These are phyloP conservation scores for Fagopyrum homotropicum DNA, from an alignment of 148 eudicot genomes.

Conservation along the genomic window DNA sequence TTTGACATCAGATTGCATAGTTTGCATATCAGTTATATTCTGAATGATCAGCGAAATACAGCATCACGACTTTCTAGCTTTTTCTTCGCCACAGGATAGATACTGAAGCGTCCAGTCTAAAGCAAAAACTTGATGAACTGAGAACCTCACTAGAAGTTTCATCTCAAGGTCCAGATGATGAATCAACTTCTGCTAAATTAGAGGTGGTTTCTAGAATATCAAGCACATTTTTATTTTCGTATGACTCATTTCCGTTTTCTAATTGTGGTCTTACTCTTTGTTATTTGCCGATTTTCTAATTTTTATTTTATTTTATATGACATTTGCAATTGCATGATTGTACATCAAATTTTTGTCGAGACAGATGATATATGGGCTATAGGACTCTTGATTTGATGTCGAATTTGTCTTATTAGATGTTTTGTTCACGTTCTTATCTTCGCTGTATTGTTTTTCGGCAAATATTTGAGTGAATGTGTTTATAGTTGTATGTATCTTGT, in stretches of 20 bases:
- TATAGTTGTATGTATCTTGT: background rate
- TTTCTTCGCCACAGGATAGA: constrained; percentile 63
- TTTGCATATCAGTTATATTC: background rate
- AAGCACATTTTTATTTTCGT: background rate
- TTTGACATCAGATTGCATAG: background rate
- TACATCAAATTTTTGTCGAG: no score
- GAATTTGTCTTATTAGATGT: background rate
- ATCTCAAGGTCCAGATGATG: constrained; percentile 38
- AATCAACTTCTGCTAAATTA: constrained; percentile 41
- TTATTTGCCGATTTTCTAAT: background rate
- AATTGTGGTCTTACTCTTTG: background rate
- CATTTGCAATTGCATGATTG: background rate
- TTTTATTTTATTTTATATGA: no score
- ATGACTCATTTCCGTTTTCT: background rate
- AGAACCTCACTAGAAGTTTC: constrained; percentile 29
- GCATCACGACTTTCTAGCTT: constrained; percentile 5
- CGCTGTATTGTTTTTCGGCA: background rate
- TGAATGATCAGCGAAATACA: background rate
- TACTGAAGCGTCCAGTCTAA: constrained; percentile 55
- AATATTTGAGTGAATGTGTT: background rate
- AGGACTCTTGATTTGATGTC: background rate
- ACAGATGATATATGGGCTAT: no score
- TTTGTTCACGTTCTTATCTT: background rate
- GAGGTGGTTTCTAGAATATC: constrained; percentile 42
- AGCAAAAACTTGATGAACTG: constrained; percentile 57